Base-by-base conservation (phyloP, 1,284 basidiomycete genomes). In the Pholiota adiposa region DNA sequence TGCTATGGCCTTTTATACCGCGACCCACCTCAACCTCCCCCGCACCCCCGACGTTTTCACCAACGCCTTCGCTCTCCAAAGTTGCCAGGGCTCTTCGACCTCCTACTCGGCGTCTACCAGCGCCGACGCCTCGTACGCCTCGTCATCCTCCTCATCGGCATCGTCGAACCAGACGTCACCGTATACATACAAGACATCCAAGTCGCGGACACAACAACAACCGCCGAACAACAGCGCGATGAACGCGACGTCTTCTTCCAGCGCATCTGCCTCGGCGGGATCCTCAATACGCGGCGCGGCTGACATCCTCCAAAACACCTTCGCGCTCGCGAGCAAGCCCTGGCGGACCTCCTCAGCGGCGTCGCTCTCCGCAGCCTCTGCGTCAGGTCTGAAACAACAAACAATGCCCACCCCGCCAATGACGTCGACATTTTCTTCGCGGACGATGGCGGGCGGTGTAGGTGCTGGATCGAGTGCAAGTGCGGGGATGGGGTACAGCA, bases 361-460 rank as follows among this genome's bases (percentile, higher is more conserved):
- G 19, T 43, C 40, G 4, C 54, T 33, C 52, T 14, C 27, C 29
- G 14, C 34, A 23, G 36, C 36, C 38, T 18, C 31, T 18, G 4
- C 46, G 25, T 29, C 46, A 25, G 46, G 23, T 31, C 29, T 34
- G 29, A 50, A 50, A 50, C 48, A 50, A 27, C 18, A 43, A 1
- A 14, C 53, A n/a, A 56, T 56, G 44, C 55, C 19, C 40, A 59
- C 57, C 1, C 57, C 57, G 43, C 57, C 57, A 16, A 67, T 68
- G 65, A 67, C 65, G 1, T 64, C 67, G 19, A 67, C 60, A 19
- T 65, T 68, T 29, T 38, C 60, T 27, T 31, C 52, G 27, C 41
- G 40, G 52, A 41, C 44, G 16, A 46, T 46, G 44, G n/a, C n/a
- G 44, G 44, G 44, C 23, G 23, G 19, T 9, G 40, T 19, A 19